Percentiles rank a stretch among this genome's conserved stretches.
Conservation (phyloP, 257 asterid species). For the Plantago ovata region DNA sequence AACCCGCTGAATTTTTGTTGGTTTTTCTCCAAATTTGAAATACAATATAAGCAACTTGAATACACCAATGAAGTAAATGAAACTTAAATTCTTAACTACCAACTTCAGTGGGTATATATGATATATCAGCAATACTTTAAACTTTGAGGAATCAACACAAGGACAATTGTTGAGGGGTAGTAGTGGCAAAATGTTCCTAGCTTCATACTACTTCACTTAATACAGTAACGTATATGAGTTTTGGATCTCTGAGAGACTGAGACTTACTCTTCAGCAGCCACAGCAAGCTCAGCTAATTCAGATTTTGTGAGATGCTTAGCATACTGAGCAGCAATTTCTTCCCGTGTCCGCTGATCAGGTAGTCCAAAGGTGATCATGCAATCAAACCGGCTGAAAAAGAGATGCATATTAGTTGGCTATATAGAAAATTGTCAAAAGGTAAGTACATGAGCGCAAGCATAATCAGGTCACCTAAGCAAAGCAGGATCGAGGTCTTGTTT, state of each 20-base stretch:
- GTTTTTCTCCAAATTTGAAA: too few species aligned
- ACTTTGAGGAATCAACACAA: too few species aligned
- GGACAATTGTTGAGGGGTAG: too few species aligned
- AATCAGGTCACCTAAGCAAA: conserved; percentile 57
- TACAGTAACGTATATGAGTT: too few species aligned
- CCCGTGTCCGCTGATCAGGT: conserved; percentile 85
- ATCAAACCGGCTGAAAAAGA: conserved; percentile 82
- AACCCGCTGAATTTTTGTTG: not conserved
- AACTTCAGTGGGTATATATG: too few species aligned
- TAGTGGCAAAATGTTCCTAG: too few species aligned
- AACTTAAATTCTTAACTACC: too few species aligned
- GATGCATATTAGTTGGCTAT: conserved; percentile 14
- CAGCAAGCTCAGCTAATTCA: conserved; percentile 68
- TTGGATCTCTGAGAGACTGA: not conserved
- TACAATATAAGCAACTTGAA: too few species aligned
- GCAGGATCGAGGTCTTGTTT: conserved; percentile 98
- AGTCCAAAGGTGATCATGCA: conserved; percentile 66
- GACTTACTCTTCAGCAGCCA: conserved; percentile 64
- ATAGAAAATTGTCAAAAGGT: not conserved
- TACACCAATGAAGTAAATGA: too few species aligned
- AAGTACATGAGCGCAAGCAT: conserved; percentile 11
- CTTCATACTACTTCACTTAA: too few species aligned
- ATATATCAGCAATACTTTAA: too few species aligned
- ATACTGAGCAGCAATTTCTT: conserved; percentile 77
- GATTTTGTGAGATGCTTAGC: conserved; percentile 79